Percentiles rank a stretch among this genome's conserved stretches.
phyloP scores from a whole-genome alignment of 1,139 yeast genomes.

The Pichia sp. region DNA sequence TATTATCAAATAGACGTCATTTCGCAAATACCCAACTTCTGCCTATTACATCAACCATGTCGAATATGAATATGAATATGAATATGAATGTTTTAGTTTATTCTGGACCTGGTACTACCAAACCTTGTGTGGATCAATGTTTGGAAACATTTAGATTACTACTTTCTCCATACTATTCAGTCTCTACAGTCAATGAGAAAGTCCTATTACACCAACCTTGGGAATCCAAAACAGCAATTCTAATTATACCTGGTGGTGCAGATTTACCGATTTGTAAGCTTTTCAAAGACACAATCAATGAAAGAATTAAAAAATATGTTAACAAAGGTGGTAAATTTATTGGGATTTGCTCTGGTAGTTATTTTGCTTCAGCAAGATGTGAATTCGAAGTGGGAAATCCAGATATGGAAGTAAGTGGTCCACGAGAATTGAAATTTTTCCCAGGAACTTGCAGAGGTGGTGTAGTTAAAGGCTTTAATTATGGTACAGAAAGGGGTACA shows the following conservation, averaged over 20 bases:
- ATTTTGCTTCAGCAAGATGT: conserved; percentile 66
- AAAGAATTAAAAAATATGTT: conserved; percentile 56
- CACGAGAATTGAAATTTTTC: conserved; percentile 71
- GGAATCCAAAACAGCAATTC: conserved; percentile 67
- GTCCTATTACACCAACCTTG: conserved; percentile 80
- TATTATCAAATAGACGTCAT: not conserved
- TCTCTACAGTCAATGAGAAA: conserved; percentile 58
- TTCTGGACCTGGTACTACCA: conserved; percentile 77
- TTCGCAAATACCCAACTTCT: not conserved
- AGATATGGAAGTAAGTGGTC: conserved; percentile 72
- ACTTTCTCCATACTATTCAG: conserved; percentile 88
- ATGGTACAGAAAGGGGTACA: conserved; percentile 73
- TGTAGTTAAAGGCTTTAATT: conserved; percentile 73
- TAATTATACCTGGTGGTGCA: conserved; percentile 96
- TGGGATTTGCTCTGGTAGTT: conserved; percentile 97
- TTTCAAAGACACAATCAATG: conserved; percentile 65
- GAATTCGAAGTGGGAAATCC: conserved; percentile 80
- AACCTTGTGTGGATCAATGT: conserved; percentile 81
- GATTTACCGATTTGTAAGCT: conserved; percentile 72
- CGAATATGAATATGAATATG: conserved; percentile 21
- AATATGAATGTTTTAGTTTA: conserved; percentile 72
- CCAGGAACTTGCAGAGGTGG: conserved; percentile 83
- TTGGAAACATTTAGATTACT: conserved; percentile 66
- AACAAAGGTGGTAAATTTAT: conserved; percentile 72
- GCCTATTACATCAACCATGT: conserved; percentile 5